Percentiles rank a stretch among this genome's conserved stretches.
Conservation (phyloP, 2,329 filamentous ascomycete species). For the Colletotrichum sp. region DNA sequence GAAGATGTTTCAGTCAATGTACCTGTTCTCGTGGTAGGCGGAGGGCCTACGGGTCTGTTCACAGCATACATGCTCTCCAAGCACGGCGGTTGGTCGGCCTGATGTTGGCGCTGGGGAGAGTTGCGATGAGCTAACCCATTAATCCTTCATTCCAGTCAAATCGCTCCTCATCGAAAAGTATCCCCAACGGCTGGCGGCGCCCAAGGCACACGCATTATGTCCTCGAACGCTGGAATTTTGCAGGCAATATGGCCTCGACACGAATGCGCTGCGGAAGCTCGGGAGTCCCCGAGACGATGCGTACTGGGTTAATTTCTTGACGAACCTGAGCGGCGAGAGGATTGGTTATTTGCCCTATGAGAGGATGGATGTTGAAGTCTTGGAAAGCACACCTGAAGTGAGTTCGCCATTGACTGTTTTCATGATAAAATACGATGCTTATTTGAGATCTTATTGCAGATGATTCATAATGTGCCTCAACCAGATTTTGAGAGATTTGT, state of each 20-base stretch:
- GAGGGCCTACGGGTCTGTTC: conserved; percentile 39
- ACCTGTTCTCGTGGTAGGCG: conserved; percentile 39
- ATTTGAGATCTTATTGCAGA: conserved; percentile 16
- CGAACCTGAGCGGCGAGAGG: conserved; percentile 12
- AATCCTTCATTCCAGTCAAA: conserved; percentile 21
- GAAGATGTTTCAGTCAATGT: conserved; percentile 22
- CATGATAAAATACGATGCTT: background rate
- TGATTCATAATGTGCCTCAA: conserved; percentile 49
- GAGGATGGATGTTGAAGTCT: conserved; percentile 13
- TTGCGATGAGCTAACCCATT: conserved; percentile 24
- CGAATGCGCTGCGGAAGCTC: background rate
- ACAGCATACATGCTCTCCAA: conserved; percentile 33
- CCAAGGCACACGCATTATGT: conserved; percentile 20
- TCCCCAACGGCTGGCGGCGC: conserved; percentile 30
- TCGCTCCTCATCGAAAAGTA: conserved; percentile 36
- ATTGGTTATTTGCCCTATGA: conserved; percentile 16
- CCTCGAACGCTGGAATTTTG: conserved; percentile 20
- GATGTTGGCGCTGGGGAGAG: background rate
- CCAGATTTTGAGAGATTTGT: conserved; percentile 39
- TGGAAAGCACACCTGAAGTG: conserved; percentile 19
- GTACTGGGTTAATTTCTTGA: conserved; percentile 19
- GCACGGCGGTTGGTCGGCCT: conserved; percentile 13
- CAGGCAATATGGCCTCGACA: conserved; percentile 16
- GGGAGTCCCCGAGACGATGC: conserved; percentile 13
- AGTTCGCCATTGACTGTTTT: background rate